Conservation (phyloP, 1,284 basidiomycete species). For the Jaminaea rosea region DNA sequence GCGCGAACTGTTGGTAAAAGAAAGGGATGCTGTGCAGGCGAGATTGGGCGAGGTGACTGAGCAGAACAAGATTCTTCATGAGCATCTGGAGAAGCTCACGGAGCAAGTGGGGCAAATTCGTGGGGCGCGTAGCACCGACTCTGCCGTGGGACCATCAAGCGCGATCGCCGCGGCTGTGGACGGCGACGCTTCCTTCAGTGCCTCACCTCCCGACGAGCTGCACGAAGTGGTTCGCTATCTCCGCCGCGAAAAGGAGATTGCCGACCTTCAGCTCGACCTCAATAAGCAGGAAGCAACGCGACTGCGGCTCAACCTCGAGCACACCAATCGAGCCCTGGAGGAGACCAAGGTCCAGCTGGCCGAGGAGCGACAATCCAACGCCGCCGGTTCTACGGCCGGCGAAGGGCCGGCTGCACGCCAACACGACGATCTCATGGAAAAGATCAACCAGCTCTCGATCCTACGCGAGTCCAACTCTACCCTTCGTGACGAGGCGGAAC, state of each 20-base stretch:
- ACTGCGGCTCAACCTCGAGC: constrained; percentile 66
- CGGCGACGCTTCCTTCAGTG: constrained; percentile 48
- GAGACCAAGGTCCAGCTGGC: constrained; percentile 54
- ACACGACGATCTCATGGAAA: constrained; percentile 73
- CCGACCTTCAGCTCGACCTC: constrained; percentile 74
- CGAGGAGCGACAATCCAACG: constrained; percentile 18
- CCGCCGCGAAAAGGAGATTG: constrained; percentile 80
- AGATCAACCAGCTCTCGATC: constrained; percentile 77
- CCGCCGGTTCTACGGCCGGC: constrained; percentile 52
- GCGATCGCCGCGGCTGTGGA: constrained; percentile 49
- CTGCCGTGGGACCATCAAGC: no score
- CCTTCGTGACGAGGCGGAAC: constrained; percentile 67
- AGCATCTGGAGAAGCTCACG: constrained; percentile 76
- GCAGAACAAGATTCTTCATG: constrained; percentile 70
- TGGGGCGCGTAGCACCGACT: constrained; percentile 48
- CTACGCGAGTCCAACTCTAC: constrained; percentile 80
- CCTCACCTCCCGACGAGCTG: constrained; percentile 48
- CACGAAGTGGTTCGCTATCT: constrained; percentile 72
- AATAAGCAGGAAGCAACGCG: constrained; percentile 73
- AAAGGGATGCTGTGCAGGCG: constrained; percentile 61
- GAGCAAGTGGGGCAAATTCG: constrained; percentile 67
- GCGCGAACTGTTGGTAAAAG: constrained; percentile 65
- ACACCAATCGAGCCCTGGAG: constrained; percentile 61
- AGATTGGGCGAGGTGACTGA: constrained; percentile 64
- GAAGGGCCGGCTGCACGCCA: no score